Base-by-base conservation (phyloP, 1,284 basidiomycete species). In the Papiliotrema flavescens region DNA sequence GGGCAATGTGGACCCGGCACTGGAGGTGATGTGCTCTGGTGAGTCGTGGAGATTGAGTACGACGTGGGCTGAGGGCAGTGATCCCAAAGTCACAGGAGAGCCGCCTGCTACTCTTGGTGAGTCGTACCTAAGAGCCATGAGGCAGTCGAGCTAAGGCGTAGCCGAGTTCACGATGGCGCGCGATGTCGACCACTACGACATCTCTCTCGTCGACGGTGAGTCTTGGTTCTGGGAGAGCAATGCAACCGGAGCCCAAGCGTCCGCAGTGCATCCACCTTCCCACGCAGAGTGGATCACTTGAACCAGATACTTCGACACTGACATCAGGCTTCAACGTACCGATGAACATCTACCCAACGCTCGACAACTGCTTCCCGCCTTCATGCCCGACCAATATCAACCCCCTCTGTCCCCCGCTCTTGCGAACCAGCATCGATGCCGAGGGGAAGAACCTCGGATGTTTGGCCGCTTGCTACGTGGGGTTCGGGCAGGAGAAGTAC, bases 191-290 rank as follows among this genome's bases (percentile, higher is more conserved):
- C 53, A 63, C 51, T 70, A 60, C 49, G 66, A 70, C 46, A 55
- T 68, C 45, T 67, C 65, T 7, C 53, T 70, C 9, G 68, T 70
- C 6, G 68, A 70, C 53, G 68, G 65, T 63, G 41, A 51, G 62
- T 47, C 19, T 15, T 39, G 20, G 19, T 20, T 28, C 13, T 19
- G 15, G 19, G 11, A 19, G n/a, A n/a, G n/a, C n/a, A n/a, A n/a
- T n/a, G n/a, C n/a, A n/a, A n/a, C n/a, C n/a, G n/a, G n/a, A n/a
- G n/a, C n/a, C n/a, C n/a, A n/a, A n/a, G n/a, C n/a, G n/a, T n/a
- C n/a, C n/a, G n/a, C n/a, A n/a, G n/a, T n/a, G n/a, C n/a, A n/a
- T n/a, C n/a, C n/a, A n/a, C n/a, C n/a, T n/a, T n/a, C n/a, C n/a
- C n/a, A n/a, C n/a, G n/a, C n/a, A n/a, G n/a, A n/a, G n/a, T n/a